These are phyloP conservation scores for Brassica juncea DNA, from an alignment of 345 rosid genomes.

Conservation along the genomic window DNA sequence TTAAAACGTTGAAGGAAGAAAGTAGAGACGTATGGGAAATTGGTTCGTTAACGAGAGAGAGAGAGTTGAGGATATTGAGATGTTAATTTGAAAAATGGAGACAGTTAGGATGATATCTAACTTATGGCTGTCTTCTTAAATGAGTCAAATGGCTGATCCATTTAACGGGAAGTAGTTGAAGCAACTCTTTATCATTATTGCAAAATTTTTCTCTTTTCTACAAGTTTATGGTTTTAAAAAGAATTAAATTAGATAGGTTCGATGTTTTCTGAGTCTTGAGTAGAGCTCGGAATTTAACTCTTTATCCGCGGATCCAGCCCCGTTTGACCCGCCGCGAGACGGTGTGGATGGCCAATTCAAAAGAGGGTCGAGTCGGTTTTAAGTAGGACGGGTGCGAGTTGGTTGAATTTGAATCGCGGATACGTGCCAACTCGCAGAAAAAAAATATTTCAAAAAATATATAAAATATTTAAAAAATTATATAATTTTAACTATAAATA, in stretches of 20 bases:
- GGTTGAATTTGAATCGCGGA: too few species aligned
- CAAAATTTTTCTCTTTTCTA: not conserved
- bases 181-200: constrained; percentile 25
- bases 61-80: not conserved
- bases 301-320: too few species aligned
- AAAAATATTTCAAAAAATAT: too few species aligned
- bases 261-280: not conserved
- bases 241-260: not conserved
- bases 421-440: too few species aligned
- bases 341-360: too few species aligned
- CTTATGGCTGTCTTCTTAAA: constrained; percentile 35
- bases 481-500: too few species aligned
- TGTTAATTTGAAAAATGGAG: constrained; percentile 12
- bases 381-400: too few species aligned
- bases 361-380: too few species aligned
- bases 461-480: too few species aligned
- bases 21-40: not conserved
- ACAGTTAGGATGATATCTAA: constrained; percentile 20
- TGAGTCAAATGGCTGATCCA: constrained; percentile 32
- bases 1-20: not conserved
- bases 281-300: too few species aligned
- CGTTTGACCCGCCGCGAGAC: too few species aligned
- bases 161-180: constrained; percentile 33
- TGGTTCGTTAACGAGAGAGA: not conserved
- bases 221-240: not conserved